phyloP scores from a whole-genome alignment of 2,329 filamentous ascomycete species.

The Dothidotthia symphoricarpi region DNA sequence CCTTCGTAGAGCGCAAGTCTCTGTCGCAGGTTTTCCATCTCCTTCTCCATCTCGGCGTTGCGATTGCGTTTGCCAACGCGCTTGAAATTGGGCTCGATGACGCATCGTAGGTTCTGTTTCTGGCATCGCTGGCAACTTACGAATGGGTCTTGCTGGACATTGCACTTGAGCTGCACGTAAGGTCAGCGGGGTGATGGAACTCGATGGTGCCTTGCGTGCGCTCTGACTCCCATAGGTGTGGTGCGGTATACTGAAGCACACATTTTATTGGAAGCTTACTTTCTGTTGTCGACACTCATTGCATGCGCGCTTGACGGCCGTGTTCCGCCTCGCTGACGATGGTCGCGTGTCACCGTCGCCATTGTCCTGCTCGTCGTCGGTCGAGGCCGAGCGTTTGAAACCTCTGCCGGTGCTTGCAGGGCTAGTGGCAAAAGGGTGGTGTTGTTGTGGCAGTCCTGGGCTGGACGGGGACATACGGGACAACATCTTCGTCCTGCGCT shows the following conservation, averaged over 20 bases:
- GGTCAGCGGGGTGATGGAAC: constrained; percentile 1
- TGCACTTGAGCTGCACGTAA: constrained; percentile 67
- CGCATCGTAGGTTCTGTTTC: constrained; percentile 77
- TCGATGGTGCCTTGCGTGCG: no score
- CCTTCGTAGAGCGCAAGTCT: constrained; percentile 62
- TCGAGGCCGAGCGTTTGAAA: constrained; percentile 41
- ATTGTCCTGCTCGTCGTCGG: constrained; percentile 38
- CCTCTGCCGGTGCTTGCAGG: constrained; percentile 32
- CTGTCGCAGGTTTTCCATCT: constrained; percentile 62
- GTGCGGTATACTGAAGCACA: neutral
- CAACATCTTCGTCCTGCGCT: constrained; percentile 4
- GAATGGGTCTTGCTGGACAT: constrained; percentile 79
- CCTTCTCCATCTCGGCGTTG: constrained; percentile 83
- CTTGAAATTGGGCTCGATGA: constrained; percentile 87
- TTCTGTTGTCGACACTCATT: constrained; percentile 86
- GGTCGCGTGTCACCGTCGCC: constrained; percentile 28
- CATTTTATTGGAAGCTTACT: constrained; percentile 49
- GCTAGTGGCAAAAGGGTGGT: constrained; percentile 22
- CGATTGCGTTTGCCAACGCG: constrained; percentile 77
- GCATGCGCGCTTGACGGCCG: constrained; percentile 66
- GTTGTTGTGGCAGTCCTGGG: constrained; percentile 25
- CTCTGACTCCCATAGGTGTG: neutral
- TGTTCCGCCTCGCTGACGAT: constrained; percentile 32
- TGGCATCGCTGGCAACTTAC: constrained; percentile 73
- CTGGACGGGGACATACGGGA: constrained; percentile 33